Conservation (phyloP, 495 filamentous ascomycete genomes). For the Viridothelium virens region DNA sequence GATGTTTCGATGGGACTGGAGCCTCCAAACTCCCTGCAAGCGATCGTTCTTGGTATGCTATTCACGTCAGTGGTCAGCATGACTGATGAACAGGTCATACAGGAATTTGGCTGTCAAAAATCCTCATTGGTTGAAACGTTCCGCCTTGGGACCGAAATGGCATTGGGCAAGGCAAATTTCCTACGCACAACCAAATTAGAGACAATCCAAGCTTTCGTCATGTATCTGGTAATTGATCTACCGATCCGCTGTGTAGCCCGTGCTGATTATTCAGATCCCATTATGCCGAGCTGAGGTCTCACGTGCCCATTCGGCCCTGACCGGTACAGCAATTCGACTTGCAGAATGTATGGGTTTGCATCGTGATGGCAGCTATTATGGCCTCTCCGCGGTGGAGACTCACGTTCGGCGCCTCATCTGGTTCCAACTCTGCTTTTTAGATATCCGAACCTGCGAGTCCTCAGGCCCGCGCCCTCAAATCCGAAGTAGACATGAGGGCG, state of each 20-base stretch:
- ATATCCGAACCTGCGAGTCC: conserved; percentile 67
- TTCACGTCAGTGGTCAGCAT: conserved; percentile 62
- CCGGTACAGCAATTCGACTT: conserved; percentile 60
- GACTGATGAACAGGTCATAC: conserved; percentile 43
- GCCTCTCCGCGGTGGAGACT: conserved; percentile 56
- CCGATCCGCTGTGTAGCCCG: not conserved
- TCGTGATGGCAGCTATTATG: conserved; percentile 54
- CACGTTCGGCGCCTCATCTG: conserved; percentile 70
- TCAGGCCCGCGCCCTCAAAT: conserved; percentile 63
- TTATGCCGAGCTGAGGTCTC: conserved; percentile 62
- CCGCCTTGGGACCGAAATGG: conserved; percentile 54
- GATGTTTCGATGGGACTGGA: conserved; percentile 47
- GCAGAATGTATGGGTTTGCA: conserved; percentile 74
- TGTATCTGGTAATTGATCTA: conserved; percentile 55
- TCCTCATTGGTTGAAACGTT: conserved; percentile 49
- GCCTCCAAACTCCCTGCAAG: conserved; percentile 55
- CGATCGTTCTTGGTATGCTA: conserved; percentile 57
- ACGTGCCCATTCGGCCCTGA: conserved; percentile 60
- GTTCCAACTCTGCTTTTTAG: conserved; percentile 67
- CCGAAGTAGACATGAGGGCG: conserved; percentile 48
- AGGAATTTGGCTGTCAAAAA: conserved; percentile 46
- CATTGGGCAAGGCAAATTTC: conserved; percentile 58
- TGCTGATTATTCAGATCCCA: conserved; percentile 45
- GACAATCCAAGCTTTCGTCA: conserved; percentile 65
- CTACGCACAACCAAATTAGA: conserved; percentile 61